Base-by-base conservation (phyloP, 768 basidiomycete genomes). In the Pleurotus pulmonarius region DNA sequence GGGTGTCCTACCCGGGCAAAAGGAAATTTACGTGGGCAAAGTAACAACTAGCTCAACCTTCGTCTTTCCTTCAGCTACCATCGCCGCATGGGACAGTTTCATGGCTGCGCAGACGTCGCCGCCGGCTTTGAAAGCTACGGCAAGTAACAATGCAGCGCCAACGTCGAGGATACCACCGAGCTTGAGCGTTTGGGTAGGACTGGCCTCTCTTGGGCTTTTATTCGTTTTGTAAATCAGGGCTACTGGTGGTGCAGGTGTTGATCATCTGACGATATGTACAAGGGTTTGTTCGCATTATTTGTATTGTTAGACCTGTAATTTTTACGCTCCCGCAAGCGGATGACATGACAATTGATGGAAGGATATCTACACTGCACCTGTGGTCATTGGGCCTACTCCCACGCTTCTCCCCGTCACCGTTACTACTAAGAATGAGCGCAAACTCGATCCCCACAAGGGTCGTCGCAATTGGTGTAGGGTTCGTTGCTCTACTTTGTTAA, bases 21-120 rank as follows among this genome's bases (percentile, higher is more conserved):
- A 77, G 25, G 83, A 75, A 11, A 81, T 90, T 26, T 80, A 76
- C 54, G 80, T 82, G 49, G 84, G 84, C 2, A 73, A 76, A 24
- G 72, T 73, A 1, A 73, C 76, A 12, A 78, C 77, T 8, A 72
- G 69, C 39, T 83, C 80, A 18, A 83, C 81, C 9, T 82, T 79
- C 61, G 69, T 79, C 15, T 83, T 78, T 62, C 83, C 85, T 8
- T 65, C 73, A 0, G 78, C 78, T 0, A 87, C 84, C 2, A 74
- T 80, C 46, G 74, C 74, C 4, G 83, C 83, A 0, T 87, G 85
- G 85, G 62, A 75, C 26, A 66, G 71, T 3, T 85, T 79, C 60
- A 73, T 83, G 16, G 68, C 64, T 16, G 76, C 79, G 1, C 73
- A 73, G 39, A 70, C 74, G 15, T 68, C 67, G 16, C 49, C 22